A percentile compares a stretch with the other conserved stretches of the same genome.
phyloP scores from a whole-genome alignment of 1,139 yeast species.

The Pichia norvegensis region DNA sequence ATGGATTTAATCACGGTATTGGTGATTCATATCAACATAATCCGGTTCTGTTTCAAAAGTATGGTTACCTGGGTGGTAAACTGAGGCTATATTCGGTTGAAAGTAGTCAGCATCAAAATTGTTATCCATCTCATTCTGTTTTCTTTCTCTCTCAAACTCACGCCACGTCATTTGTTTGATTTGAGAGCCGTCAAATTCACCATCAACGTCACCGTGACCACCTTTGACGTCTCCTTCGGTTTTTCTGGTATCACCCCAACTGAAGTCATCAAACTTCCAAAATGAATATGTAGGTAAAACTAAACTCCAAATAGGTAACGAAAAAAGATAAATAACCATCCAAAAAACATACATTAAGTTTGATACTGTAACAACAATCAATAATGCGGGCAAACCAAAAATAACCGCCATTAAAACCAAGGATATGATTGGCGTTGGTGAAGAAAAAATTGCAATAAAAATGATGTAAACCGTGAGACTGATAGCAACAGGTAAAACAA shows the following conservation, averaged over 20 bases:
- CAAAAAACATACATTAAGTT: conserved; percentile 68
- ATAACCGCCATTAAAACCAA: conserved; percentile 72
- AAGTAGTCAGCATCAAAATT: background rate
- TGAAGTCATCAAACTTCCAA: conserved; percentile 97
- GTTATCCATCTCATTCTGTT: conserved; percentile 2
- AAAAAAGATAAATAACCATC: conserved; percentile 72
- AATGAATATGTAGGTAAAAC: conserved; percentile 81
- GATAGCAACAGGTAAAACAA: conserved; percentile 90
- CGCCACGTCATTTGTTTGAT: conserved; percentile 92
- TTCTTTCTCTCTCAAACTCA: conserved; percentile 73
- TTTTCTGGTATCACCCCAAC: conserved; percentile 97
- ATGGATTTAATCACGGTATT: background rate
- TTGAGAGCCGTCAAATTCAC: conserved; percentile 81
- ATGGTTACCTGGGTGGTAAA: conserved; percentile 22
- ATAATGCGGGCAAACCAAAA: conserved; percentile 82
- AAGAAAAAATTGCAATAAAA: conserved; percentile 64
- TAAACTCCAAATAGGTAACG: conserved; percentile 93
- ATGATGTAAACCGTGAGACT: conserved; percentile 80
- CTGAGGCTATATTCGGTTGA: conserved; percentile 18
- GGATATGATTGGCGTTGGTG: conserved; percentile 77
- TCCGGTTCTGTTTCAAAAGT: conserved; percentile 12
- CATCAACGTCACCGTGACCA: conserved; percentile 60
- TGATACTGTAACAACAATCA: conserved; percentile 84
- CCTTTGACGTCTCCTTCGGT: conserved; percentile 67
- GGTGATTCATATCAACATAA: conserved; percentile 15